Percentiles rank a stretch among this genome's conserved stretches.
Conservation (phyloP, 345 rosid species). For the Euphorbia lathyris region DNA sequence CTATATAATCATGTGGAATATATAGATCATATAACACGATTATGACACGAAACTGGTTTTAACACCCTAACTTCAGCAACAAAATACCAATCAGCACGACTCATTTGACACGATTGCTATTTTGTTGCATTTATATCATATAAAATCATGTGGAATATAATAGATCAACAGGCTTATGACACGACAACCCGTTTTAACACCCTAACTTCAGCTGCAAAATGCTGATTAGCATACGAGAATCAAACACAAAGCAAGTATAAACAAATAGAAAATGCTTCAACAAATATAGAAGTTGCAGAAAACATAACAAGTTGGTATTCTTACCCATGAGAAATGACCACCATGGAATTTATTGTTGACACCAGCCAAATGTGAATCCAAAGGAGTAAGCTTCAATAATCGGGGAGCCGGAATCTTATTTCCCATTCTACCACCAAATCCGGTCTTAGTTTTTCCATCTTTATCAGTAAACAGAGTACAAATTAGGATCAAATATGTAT, state of each 20-base stretch:
- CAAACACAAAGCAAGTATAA: neutral
- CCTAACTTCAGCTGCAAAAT: too few species aligned
- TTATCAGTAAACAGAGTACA: conserved; percentile 91
- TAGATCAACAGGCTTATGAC: too few species aligned
- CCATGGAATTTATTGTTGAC: conserved; percentile 78
- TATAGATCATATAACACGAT: too few species aligned
- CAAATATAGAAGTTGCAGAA: neutral
- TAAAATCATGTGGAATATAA: too few species aligned
- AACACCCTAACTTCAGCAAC: too few species aligned
- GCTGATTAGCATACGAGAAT: neutral
- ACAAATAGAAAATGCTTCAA: neutral
- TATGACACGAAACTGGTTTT: too few species aligned
- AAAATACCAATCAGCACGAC: too few species aligned
- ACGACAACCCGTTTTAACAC: too few species aligned
- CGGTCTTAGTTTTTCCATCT: conserved; percentile 84
- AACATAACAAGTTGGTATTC: conserved; percentile 16
- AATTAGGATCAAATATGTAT: conserved; percentile 76
- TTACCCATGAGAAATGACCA: conserved; percentile 98
- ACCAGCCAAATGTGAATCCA: conserved; percentile 90
- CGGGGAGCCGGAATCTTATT: conserved; percentile 89
- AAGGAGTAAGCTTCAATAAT: conserved; percentile 82
- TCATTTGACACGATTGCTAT: too few species aligned
- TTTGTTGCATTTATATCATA: too few species aligned
- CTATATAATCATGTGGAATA: too few species aligned
- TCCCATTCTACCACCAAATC: conserved; percentile 90